Percentiles rank a stretch among this genome's conserved stretches.
phyloP scores from a whole-genome alignment of 1,139 yeast species.

The Candida sanyaensis region DNA sequence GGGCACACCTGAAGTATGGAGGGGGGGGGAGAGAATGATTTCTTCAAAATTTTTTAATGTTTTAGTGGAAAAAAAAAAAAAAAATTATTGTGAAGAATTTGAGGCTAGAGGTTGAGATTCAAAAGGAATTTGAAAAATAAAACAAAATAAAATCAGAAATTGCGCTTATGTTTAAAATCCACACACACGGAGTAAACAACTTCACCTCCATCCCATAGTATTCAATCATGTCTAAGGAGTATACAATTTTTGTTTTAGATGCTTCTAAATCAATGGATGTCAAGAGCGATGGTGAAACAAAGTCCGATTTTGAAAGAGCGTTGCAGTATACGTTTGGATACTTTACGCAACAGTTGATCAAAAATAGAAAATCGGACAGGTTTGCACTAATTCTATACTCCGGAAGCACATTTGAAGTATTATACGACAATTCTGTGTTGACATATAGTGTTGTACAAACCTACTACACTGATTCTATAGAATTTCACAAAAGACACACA shows the following conservation, averaged over 20 bases:
- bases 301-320: constrained; percentile 8
- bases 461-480: constrained; percentile 13
- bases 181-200: neutral
- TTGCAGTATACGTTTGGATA: constrained; percentile 6
- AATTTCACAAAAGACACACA: constrained; percentile 8
- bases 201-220: neutral
- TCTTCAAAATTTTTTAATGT: neutral
- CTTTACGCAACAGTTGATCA: constrained; percentile 14
- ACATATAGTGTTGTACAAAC: constrained; percentile 22
- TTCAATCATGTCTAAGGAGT: constrained; percentile 30
- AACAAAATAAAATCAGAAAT: neutral
- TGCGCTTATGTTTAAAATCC: neutral
- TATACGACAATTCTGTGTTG: constrained; percentile 25
- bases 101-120: too few relatives aligned
- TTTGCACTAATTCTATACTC: constrained; percentile 12
- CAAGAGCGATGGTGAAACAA: neutral
- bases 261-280: constrained; percentile 12
- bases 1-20: neutral
- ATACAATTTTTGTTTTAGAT: constrained; percentile 47
- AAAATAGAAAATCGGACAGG: constrained; percentile 15
- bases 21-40: neutral
- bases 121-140: neutral
- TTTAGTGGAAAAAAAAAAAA: neutral
- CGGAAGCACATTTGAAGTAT: constrained; percentile 18
- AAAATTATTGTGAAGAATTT: neutral